Evolutionary conservation across 2,329 filamentous ascomycete genomes (phyloP).

Genomic region (Fusarium sororula): DNA sequence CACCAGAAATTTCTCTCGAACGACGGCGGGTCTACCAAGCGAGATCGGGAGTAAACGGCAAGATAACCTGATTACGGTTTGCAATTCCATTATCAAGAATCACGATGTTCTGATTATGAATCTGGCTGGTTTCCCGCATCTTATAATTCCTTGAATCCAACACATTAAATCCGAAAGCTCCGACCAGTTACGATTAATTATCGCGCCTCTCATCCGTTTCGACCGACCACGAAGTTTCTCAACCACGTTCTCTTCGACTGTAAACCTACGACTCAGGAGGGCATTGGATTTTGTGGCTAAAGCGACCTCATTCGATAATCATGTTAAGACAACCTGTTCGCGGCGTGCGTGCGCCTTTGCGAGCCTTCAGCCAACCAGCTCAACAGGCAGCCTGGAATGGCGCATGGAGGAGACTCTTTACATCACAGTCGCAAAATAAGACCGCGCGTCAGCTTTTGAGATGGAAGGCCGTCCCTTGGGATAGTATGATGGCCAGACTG

Average conservation of each 20-base stretch:
- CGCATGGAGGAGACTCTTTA: constrained; percentile 43
- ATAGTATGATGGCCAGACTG: constrained; percentile 31
- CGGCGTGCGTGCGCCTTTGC: constrained; percentile 33
- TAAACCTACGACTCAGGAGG: neutral
- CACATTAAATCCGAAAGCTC: constrained; percentile 36
- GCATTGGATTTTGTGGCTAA: neutral
- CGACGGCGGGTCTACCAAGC: constrained; percentile 8
- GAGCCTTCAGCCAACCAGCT: constrained; percentile 26
- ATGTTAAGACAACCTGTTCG: constrained; percentile 44
- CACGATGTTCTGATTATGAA: constrained; percentile 21
- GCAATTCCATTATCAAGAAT: neutral
- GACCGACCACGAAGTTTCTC: constrained; percentile 23
- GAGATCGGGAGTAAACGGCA: constrained; percentile 13
- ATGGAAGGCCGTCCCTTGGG: constrained; percentile 28
- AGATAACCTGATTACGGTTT: constrained; percentile 1
- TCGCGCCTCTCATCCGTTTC: constrained; percentile 27
- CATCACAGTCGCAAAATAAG: constrained; percentile 37
- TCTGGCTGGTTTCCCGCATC: neutral
- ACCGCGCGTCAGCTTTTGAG: constrained; percentile 33
- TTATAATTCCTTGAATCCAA: constrained; percentile 16
- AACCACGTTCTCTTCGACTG: neutral
- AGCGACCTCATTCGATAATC: neutral
- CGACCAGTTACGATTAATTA: constrained; percentile 27
- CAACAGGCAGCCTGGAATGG: constrained; percentile 41
- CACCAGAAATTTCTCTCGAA: constrained; percentile 23